These are phyloP conservation scores for Candida verbasci DNA, from an alignment of 805 yeast genomes.

Conservation along the genomic window DNA sequence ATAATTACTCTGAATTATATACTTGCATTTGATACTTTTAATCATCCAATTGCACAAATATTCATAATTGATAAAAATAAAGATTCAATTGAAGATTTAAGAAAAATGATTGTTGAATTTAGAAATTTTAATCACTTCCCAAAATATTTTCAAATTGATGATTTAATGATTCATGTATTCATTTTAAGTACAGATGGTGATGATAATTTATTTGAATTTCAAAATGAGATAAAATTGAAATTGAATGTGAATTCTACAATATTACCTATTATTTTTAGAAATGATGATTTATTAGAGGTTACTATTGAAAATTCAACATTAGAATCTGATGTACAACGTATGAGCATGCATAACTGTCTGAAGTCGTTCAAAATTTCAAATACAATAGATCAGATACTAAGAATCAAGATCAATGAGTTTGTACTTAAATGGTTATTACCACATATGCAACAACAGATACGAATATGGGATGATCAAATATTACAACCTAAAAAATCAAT, in stretches of 20 bases:
- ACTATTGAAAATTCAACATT: slow-evolving; percentile 37
- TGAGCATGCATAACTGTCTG: slow-evolving; percentile 19
- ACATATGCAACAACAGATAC: slow-evolving; percentile 79
- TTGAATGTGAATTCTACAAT: slow-evolving; percentile 26
- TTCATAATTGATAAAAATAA: slow-evolving; percentile 53
- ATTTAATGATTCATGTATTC: slow-evolving; percentile 44
- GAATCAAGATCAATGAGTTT: slow-evolving; percentile 41
- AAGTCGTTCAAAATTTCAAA: slow-evolving; percentile 12
- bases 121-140: slow-evolving; percentile 53
- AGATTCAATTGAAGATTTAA: slow-evolving; percentile 53
- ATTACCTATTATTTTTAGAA: slow-evolving; percentile 10
- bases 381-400: slow-evolving; percentile 37
- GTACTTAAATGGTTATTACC: slow-evolving; percentile 58
- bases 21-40: slow-evolving; percentile 78
- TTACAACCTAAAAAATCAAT: slow-evolving; percentile 73
- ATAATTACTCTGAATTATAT: slow-evolving; percentile 55
- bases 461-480: slow-evolving; percentile 80
- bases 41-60: slow-evolving; percentile 79
- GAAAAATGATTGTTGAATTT: slow-evolving; percentile 48
- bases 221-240: slow-evolving; percentile 19
- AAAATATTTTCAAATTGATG: slow-evolving; percentile 62
- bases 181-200: slow-evolving; percentile 29
- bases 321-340: slow-evolving; percentile 45
- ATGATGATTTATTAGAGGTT: slow-evolving; percentile 10
- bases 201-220: slow-evolving; percentile 31